These are phyloP conservation scores for Streptanthus diversifolius DNA, from an alignment of 345 rosid species.

Conservation along the genomic window DNA sequence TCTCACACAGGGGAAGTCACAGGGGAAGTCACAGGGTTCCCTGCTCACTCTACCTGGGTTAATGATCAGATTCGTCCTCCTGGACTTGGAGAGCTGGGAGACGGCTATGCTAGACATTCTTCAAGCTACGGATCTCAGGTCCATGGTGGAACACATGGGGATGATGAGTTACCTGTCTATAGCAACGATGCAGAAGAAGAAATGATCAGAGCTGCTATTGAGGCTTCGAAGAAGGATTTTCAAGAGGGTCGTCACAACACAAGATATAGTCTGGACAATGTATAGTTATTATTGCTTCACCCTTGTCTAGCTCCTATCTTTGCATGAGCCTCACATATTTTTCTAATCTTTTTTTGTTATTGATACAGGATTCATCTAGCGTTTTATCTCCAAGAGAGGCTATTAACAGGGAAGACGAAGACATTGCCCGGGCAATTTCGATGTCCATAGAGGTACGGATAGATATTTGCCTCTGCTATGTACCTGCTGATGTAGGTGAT, in stretches of 20 bases:
- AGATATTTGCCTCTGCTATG: constrained; percentile 15
- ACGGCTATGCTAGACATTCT: constrained; percentile 31
- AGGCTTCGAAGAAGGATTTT: constrained; percentile 69
- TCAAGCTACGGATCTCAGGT: constrained; percentile 28
- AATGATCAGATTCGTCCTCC: constrained; percentile 42
- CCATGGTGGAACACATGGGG: constrained; percentile 37
- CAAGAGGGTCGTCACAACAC: constrained; percentile 25
- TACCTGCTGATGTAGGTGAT: constrained; percentile 9
- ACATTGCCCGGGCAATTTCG: constrained; percentile 66
- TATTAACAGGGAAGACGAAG: constrained; percentile 57
- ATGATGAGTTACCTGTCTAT: constrained; percentile 29
- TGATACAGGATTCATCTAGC: constrained; percentile 49
- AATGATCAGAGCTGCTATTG: constrained; percentile 72
- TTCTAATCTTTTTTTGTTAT: not conserved
- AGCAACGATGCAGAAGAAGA: constrained; percentile 55
- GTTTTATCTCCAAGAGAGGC: constrained; percentile 37
- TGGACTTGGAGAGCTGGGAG: constrained; percentile 35
- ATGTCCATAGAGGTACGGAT: constrained; percentile 66
- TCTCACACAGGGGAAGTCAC: constrained; percentile 39
- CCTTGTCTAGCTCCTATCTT: not conserved
- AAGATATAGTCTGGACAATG: constrained; percentile 16
- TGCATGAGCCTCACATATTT: not conserved
- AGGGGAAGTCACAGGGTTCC: constrained; percentile 40
- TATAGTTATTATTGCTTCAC: constrained; percentile 7
- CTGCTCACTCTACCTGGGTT: constrained; percentile 31